Evolutionary conservation across 208 protist species (phyloP).

Genomic region (Tritrichomonas musculus): DNA sequence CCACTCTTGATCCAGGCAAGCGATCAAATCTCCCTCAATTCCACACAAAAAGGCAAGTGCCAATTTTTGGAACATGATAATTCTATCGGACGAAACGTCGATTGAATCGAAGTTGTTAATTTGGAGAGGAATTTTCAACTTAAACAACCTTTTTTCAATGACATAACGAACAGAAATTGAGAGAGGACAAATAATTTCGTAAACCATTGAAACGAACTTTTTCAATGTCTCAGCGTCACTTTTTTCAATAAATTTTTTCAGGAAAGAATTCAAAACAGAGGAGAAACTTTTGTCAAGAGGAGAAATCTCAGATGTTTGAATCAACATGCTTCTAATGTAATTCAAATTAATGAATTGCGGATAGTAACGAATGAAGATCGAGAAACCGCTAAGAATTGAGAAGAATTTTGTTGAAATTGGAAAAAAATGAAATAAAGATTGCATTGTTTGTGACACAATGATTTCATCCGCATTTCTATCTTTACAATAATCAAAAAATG

Average conservation of each 20-base stretch:
- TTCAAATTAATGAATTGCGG: neutral
- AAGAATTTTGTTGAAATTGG: neutral
- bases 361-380: neutral
- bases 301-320: neutral
- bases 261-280: neutral
- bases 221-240: neutral
- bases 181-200: neutral
- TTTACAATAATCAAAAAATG: neutral
- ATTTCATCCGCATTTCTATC: neutral
- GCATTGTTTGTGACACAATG: neutral
- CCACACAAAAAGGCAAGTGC: neutral
- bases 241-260: neutral
- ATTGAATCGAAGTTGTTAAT: neutral
- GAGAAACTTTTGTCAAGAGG: neutral
- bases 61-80: neutral
- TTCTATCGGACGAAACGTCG: too few species aligned
- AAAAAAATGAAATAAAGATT: neutral
- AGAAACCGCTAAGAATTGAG: conserved; percentile 5
- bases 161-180: neutral
- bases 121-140: neutral
- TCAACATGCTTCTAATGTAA: neutral
- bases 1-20: too few species aligned
- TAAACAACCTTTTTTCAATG: neutral
- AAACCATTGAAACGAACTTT: neutral
- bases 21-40: neutral